Percentiles rank a stretch among this genome's conserved stretches.
Evolutionary conservation across 208 protist species (phyloP).

Genomic region (Acanthamoeba lenticulata): DNA sequence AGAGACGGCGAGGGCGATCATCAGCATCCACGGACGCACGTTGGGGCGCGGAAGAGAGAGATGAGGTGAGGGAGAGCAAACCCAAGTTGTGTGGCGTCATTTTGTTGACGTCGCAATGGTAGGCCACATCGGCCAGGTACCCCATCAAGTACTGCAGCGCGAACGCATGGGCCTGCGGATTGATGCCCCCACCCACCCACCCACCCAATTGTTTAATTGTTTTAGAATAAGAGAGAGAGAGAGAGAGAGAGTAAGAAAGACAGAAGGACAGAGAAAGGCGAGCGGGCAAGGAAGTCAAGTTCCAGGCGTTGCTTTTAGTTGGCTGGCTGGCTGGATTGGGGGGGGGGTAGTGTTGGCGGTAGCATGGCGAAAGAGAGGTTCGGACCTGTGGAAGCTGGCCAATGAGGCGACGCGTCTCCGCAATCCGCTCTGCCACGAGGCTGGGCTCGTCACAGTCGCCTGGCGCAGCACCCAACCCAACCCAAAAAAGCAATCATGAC

Average conservation of each 20-base stretch:
- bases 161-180: not conserved
- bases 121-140: constrained; percentile 4
- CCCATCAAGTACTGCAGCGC: constrained; percentile 24
- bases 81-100: constrained; percentile 41
- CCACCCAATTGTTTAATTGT: too few relatives aligned
- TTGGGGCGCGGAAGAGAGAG: not conserved
- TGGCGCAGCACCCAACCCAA: not conserved
- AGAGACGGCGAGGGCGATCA: not conserved
- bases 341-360: not conserved
- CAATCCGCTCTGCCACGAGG: not conserved
- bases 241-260: too few relatives aligned
- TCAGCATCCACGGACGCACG: not conserved
- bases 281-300: not conserved
- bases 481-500: not conserved
- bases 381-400: not conserved
- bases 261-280: not conserved
- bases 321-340: not conserved
- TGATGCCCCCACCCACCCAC: not conserved
- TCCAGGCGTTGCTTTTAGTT: not conserved
- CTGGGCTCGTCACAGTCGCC: not conserved
- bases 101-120: constrained; percentile 1
- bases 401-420: not conserved
- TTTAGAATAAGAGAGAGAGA: not conserved
- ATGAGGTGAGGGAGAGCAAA: not conserved
- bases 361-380: not conserved